Percentiles rank a stretch among this genome's conserved stretches.
These are phyloP conservation scores for Mycena indigotica DNA, from an alignment of 768 basidiomycete genomes.

Conservation along the genomic window DNA sequence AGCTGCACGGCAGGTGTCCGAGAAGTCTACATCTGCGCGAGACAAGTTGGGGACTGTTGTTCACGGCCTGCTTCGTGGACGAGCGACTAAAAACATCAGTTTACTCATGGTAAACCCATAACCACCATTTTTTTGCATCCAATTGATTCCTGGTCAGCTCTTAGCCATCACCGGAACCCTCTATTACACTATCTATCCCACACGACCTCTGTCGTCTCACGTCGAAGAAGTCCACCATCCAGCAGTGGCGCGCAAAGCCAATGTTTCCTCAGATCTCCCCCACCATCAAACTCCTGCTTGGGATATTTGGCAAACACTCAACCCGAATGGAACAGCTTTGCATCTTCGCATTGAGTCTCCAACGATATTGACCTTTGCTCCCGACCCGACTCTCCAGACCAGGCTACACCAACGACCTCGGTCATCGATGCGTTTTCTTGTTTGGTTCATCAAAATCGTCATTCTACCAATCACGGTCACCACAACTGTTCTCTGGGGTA, in stretches of 20 bases:
- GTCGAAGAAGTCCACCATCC: constrained; percentile 33
- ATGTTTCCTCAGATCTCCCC: constrained; percentile 23
- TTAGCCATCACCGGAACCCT: constrained; percentile 74
- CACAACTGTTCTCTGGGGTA: constrained; percentile 67
- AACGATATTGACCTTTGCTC: constrained; percentile 67
- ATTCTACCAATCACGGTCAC: constrained; percentile 83
- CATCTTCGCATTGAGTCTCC: constrained; percentile 84
- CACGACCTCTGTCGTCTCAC: constrained; percentile 28
- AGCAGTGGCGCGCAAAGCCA: constrained; percentile 36
- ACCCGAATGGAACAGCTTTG: constrained; percentile 65
- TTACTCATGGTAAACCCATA: constrained; percentile 60
- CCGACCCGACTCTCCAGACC: constrained; percentile 30
- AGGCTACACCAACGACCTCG: constrained; percentile 39
- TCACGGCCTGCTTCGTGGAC: constrained; percentile 59
- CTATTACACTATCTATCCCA: constrained; percentile 70
- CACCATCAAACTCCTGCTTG: constrained; percentile 51
- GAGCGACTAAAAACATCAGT: constrained; percentile 77
- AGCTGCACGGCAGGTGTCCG: constrained; percentile 31
- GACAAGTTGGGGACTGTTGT: constrained; percentile 42
- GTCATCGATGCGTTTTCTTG: constrained; percentile 51
- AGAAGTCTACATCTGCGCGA: constrained; percentile 47
- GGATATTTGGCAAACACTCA: constrained; percentile 77
- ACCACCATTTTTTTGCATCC: not conserved
- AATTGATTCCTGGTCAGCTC: constrained; percentile 52
- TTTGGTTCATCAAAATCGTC: constrained; percentile 84